These are phyloP conservation scores for Mortierella sp. DNA, from an alignment of 371 early-diverging fungal species.

Conservation along the genomic window DNA sequence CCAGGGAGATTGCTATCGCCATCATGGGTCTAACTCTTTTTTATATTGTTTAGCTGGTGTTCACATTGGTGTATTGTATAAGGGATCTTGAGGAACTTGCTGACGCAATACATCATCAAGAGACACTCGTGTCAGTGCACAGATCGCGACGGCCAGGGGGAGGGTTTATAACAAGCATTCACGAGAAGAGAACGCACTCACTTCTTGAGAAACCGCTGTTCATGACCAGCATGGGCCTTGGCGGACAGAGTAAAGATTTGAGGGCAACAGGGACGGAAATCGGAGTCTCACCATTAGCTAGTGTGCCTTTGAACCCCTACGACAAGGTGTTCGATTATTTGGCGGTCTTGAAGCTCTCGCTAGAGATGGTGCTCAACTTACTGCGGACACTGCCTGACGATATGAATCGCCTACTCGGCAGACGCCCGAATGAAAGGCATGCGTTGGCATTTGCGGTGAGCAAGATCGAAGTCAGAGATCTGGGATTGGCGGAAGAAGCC, in stretches of 20 bases:
- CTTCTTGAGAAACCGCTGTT: constrained; percentile 12
- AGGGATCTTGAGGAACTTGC: constrained; percentile 21
- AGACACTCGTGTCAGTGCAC: not conserved
- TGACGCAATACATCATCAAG: constrained; percentile 9
- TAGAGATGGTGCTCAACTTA: constrained; percentile 27
- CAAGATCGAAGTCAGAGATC: constrained; percentile 20
- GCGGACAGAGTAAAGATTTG: not conserved
- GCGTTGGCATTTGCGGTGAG: constrained; percentile 24
- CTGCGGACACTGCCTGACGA: constrained; percentile 17
- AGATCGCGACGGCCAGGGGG: not conserved
- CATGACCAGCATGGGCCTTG: not conserved
- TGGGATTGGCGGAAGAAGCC: constrained; percentile 20
- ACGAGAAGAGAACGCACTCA: not conserved
- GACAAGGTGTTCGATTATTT: constrained; percentile 31
- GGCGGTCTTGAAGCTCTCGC: constrained; percentile 17
- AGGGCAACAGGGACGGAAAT: not conserved
- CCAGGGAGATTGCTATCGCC: not conserved
- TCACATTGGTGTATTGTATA: constrained; percentile 16
- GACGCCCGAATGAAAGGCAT: constrained; percentile 22
- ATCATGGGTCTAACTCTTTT: not conserved
- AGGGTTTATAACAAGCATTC: not conserved
- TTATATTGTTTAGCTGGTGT: constrained; percentile 16
- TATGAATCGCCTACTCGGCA: not conserved
- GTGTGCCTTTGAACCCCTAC: constrained; percentile 6
- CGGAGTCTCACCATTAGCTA: not conserved